phyloP scores from a whole-genome alignment of 1,284 basidiomycete species.

The Mycosarcoma mackinlayi region DNA sequence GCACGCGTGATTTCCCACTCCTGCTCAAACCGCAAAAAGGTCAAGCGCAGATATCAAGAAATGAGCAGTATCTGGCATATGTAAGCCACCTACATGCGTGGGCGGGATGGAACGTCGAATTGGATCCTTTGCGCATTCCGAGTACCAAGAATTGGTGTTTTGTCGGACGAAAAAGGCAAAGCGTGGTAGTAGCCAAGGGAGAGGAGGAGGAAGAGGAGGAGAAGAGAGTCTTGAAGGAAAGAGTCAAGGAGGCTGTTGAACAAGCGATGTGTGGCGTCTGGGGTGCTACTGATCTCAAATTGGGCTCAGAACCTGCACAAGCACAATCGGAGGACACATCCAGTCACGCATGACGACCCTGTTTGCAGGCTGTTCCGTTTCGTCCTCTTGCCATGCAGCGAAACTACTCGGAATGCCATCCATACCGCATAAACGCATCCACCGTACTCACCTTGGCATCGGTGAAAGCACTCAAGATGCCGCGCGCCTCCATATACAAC shows the following conservation, averaged over 20 bases:
- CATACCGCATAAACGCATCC: conserved; percentile 64
- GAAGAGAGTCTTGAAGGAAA: neutral
- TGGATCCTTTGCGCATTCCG: conserved; percentile 86
- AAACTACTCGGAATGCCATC: conserved; percentile 56
- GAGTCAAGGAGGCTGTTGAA: conserved; percentile 9
- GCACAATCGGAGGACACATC: no score
- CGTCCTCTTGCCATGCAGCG: neutral
- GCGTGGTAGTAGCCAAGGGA: no score
- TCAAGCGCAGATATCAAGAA: conserved; percentile 65
- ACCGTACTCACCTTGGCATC: conserved; percentile 51
- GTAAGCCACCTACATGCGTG: conserved; percentile 67
- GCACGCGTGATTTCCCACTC: conserved; percentile 17
- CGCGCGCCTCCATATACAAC: conserved; percentile 60
- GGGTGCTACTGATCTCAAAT: no score
- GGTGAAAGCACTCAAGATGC: conserved; percentile 41
- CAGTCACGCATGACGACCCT: no score
- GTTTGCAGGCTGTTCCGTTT: no score
- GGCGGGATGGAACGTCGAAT: conserved; percentile 87
- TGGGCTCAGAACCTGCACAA: no score
- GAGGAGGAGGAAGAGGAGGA: neutral
- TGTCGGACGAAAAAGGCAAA: conserved; percentile 73
- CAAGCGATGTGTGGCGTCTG: conserved; percentile 11
- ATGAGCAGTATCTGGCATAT: conserved; percentile 67
- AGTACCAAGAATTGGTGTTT: conserved; percentile 93
- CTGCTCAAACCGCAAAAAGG: conserved; percentile 4